Evolutionary conservation across 495 filamentous ascomycete species (phyloP), one percentile per base, ranked within the genome.

Genomic region (Xylaria castorea): DNA sequence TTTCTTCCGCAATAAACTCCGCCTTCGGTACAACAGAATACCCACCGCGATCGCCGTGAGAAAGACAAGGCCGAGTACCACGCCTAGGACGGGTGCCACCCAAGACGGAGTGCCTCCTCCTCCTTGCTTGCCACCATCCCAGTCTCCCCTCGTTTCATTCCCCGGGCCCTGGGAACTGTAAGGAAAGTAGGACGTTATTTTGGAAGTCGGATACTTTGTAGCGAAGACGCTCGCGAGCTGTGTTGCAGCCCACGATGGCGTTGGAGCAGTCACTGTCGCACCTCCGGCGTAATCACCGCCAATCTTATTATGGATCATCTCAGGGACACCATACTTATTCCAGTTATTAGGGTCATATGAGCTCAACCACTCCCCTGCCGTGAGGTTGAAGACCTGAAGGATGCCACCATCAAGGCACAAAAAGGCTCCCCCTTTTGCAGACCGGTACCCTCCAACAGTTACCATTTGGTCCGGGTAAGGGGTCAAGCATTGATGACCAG

Each of bases 381-480:
- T 92, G 46, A 94, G 79, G 70, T 93, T 92, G 79, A 91, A 92
- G 11, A 91, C 83, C 46, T 87, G 83, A 46, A 92, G 76, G 22
- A 92, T 77, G 8, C 89, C 85, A 20, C 79, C 85, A 2, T 82
- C 78, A 9, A 94, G 72, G 74, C 92, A 93, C 0, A 65, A 48
- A 0, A 69, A 42, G 22, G 34, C 0, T 8, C 14, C 25, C 38
- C 77, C 83, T 7, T 70, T 42, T 1, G 75, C 40, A 25, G 71
- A 16, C 5, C 76, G 77, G 14, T 80, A 75, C 0, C 92, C 91
- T 14, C 92, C 92, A n/a, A 94, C 78, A 0, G 87, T 85, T 71
- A 93, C 79, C 91, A 94, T 92, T 75, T 92, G 89, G 75, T 93
- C 90, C 3, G 91, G 90, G 72, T 92, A 93, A 1, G 90, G 87